Base-by-base conservation (phyloP, 306 rosid genomes). In the Pueraria montana region DNA sequence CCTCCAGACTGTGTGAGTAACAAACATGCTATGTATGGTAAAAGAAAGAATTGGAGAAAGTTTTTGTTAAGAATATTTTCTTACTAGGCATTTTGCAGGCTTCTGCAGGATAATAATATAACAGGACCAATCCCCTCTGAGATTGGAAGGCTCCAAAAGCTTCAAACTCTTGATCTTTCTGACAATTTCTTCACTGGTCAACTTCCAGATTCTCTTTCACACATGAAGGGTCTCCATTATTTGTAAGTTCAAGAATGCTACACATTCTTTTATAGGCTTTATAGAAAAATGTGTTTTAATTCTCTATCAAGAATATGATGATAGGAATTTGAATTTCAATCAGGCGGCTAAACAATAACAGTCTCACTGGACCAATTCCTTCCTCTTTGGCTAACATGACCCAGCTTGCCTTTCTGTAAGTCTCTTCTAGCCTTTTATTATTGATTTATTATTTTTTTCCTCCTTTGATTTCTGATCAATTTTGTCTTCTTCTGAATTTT, bases 301-400 rank as follows among this genome's bases (percentile, higher is more conserved):
- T 79, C 20, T n/a, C 6, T 48, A 9, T 58, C 24, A 13, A 62
- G 70, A 30, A 72, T 83, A 76, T 89, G 58, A 82, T 82, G 9
- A 61, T 73, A 61, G 66, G 66, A 85, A 65, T 85, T 86, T 87
- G 82, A 82, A 76, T 80, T 87, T 83, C 48, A 56, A 85, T 82
- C 87, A 94, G 99, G 95, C 71, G 94, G 91, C 85, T 96, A 67
- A 93, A 91, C 85, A 96, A 94, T 67, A 96, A 96, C 84, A 91
- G 87, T 83, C 84, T 96, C 23, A 74, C 87, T 24, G 99, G 97
- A 56, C 79, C 87, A 61, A 92, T 96, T 87, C 99, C 97, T 84
- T 69, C 97, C 50, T 87, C 98, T 62, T 82, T 96, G 81, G 93
- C 97, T 78, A 88, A 90, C 92, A 88, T 90, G 91, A 74, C 90